A percentile compares a stretch with the other conserved stretches of the same genome.
phyloP scores from a whole-genome alignment of 2,329 filamentous ascomycete genomes.

The Talaromyces sp. region DNA sequence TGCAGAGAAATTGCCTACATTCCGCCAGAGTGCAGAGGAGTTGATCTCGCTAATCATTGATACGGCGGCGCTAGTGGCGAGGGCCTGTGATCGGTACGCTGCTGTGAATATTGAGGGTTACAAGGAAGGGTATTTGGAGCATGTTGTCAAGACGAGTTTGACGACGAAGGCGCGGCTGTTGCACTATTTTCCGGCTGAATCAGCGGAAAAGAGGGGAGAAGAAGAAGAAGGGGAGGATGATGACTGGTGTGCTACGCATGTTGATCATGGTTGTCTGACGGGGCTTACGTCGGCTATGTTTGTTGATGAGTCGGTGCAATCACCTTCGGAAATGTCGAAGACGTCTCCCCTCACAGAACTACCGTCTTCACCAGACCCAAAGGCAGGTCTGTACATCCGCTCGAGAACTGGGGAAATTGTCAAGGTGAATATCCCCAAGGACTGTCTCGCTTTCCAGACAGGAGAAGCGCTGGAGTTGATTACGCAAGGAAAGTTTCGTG shows the following conservation, averaged over 20 bases:
- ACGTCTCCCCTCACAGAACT: slow-evolving; percentile 63
- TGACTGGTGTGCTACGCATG: slow-evolving; percentile 78
- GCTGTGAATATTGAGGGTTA: slow-evolving; percentile 74
- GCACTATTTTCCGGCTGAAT: slow-evolving; percentile 74
- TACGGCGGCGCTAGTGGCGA: slow-evolving; percentile 79
- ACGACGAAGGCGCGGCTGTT: slow-evolving; percentile 88
- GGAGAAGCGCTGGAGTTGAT: slow-evolving; percentile 89
- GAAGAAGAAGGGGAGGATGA: slow-evolving; percentile 59
- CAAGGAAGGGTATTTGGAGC: slow-evolving; percentile 73
- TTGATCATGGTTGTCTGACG: slow-evolving; percentile 91
- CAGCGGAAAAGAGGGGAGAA: slow-evolving; percentile 8
- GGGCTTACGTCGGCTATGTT: slow-evolving; percentile 96
- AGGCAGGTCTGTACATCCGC: slow-evolving; percentile 89
- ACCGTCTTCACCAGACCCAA: slow-evolving; percentile 71
- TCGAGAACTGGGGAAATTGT: slow-evolving; percentile 76
- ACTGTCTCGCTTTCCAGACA: slow-evolving; percentile 94
- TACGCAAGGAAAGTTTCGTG: slow-evolving; percentile 84
- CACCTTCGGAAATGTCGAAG: slow-evolving; percentile 21
- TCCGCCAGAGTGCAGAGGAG: slow-evolving; percentile 67
- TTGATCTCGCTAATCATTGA: slow-evolving; percentile 86
- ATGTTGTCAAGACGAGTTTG: slow-evolving; percentile 77
- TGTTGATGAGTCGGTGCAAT: slow-evolving; percentile 63
- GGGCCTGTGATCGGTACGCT: slow-evolving; percentile 86
- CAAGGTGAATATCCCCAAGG: slow-evolving; percentile 88
- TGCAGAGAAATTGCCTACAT: slow-evolving; percentile 67